Evolutionary conservation across 768 basidiomycete genomes (phyloP).

Genomic region (Sistotremastrum suecicum): DNA sequence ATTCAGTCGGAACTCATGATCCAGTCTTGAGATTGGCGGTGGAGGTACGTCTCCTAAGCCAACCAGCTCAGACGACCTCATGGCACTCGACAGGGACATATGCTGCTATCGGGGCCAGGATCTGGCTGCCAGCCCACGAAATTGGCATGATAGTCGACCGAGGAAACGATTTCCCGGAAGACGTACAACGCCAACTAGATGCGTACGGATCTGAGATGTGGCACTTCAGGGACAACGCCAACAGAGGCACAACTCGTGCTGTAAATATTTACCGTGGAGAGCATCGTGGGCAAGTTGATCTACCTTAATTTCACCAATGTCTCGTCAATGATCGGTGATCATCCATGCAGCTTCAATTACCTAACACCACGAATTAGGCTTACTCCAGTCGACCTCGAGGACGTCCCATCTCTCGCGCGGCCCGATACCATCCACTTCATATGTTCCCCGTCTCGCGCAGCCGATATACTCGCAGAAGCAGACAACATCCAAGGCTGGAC

Average conservation of each 20-base stretch:
- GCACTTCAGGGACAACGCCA: conserved; percentile 50
- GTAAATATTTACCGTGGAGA: conserved; percentile 67
- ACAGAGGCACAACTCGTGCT: conserved; percentile 50
- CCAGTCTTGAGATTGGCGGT: conserved; percentile 58
- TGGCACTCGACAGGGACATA: conserved; percentile 23
- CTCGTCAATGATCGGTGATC: conserved; percentile 1
- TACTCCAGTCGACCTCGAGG: conserved; percentile 51
- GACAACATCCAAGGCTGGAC: conserved; percentile 38
- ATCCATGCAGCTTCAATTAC: conserved; percentile 54
- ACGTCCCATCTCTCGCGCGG: conserved; percentile 30
- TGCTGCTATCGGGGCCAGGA: conserved; percentile 64
- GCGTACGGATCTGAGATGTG: conserved; percentile 65
- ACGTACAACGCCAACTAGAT: conserved; percentile 39
- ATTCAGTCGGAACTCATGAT: neutral
- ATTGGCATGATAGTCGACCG: conserved; percentile 79
- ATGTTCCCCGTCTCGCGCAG: conserved; percentile 66
- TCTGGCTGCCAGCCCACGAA: conserved; percentile 56
- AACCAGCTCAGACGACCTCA: neutral
- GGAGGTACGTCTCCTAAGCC: conserved; percentile 42
- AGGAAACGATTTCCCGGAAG: conserved; percentile 59
- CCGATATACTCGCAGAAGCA: conserved; percentile 51
- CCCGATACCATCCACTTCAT: conserved; percentile 64
- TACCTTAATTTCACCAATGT: conserved; percentile 2
- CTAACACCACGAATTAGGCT: conserved; percentile 57
- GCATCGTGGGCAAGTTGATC: conserved; percentile 38